Evolutionary conservation across 1,284 basidiomycete genomes (phyloP), one percentile per base, ranked within the genome.

Genomic region (Uromyces viciae-fabae): DNA sequence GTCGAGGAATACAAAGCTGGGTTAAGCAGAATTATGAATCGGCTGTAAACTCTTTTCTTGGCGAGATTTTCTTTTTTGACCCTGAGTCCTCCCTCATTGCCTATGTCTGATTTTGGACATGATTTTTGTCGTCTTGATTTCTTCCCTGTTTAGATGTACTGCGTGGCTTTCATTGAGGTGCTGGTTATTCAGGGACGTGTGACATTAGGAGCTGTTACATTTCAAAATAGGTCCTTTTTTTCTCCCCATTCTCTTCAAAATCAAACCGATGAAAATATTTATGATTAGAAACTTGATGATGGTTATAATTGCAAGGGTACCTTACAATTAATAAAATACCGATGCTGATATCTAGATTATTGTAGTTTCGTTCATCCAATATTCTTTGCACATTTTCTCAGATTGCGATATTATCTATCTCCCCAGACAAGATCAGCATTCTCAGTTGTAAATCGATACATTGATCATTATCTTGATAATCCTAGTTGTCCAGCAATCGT

Each of bases 21-120:
- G 85, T 86, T 81, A 86, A 85, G 81, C 83, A 84, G 38, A 86
- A 86, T 81, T 80, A 80, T 40, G 86, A 86, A 82, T 85, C 85
- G 77, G 84, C 84, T 11, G 85, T 85, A n/a, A 36, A 69, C 49
- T 72, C 54, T n/a, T n/a, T 40, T 42, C 8, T 72, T 11, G 46
- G 22, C 11, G 46, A 49, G 22, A 22, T 49, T 49, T 38, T 38
- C 19, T 49, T 31, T 71, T 36, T n/a, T 22, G 22, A 49, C 11
- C 22, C n/a, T n/a, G 56, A 7, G 5, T 9, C 19, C 25, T 31
- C n/a, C 3, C 8, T 43, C 22, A 11, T 49, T 11, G 46, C 46
- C 11, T 49, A 11, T 49, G 46, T 31, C 66, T 43, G 4, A 69
- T 46, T 46, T 19, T 25, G 33, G 31, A 42, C 56, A 60, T 52